These are phyloP conservation scores for Cutaneotrichosporon spelunceum DNA, from an alignment of 1,284 basidiomycete genomes.

Conservation along the genomic window DNA sequence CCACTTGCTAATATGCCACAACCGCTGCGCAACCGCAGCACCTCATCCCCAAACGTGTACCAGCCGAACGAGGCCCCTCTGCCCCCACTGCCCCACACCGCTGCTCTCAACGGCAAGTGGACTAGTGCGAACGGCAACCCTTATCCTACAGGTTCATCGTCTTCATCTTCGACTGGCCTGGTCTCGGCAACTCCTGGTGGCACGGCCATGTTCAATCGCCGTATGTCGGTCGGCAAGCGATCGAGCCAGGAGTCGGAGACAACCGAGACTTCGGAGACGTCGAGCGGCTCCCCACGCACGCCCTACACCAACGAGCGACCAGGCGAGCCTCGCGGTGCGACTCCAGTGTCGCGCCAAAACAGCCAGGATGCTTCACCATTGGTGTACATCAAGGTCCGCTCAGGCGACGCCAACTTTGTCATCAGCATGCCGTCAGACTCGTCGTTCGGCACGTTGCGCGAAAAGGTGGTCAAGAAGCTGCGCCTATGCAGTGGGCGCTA, in stretches of 20 bases:
- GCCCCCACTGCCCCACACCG: constrained; percentile 27
- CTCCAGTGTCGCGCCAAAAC: constrained; percentile 39
- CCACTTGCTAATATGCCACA: constrained; percentile 13
- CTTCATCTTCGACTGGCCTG: constrained; percentile 33
- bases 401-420: constrained; percentile 62
- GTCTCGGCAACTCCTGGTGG: constrained; percentile 30
- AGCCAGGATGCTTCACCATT: constrained; percentile 22
- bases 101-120: constrained; percentile 13
- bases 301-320: constrained; percentile 57
- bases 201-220: constrained; percentile 38
- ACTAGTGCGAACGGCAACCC: constrained; percentile 17
- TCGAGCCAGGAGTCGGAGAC: constrained; percentile 43
- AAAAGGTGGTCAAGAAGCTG: constrained; percentile 89
- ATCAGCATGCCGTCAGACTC: constrained; percentile 78
- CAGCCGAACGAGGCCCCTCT: constrained; percentile 35
- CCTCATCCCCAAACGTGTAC: constrained; percentile 54
- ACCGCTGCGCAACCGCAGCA: constrained; percentile 51
- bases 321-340: constrained; percentile 40
- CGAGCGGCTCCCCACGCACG: constrained; percentile 50
- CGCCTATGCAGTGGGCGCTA: constrained; percentile 74
- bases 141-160: constrained; percentile 22
- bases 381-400: constrained; percentile 68
- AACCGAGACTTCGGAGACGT: constrained; percentile 50
- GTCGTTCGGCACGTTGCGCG: constrained; percentile 74
- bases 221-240: constrained; percentile 28